phyloP scores from a whole-genome alignment of 1,139 yeast species.

The Suhomyces anneliseae region DNA sequence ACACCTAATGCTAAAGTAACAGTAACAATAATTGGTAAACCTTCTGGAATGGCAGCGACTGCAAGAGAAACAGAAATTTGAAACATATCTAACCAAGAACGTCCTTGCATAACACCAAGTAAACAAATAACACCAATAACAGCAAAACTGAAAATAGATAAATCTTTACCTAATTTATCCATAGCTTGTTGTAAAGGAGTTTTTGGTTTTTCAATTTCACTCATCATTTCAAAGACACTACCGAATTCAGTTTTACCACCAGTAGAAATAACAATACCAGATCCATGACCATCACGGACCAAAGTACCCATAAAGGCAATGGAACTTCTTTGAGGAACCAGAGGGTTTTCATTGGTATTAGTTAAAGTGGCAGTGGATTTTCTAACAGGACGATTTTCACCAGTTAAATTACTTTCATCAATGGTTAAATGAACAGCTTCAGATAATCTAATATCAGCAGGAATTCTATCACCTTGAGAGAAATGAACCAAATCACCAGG shows the following conservation, averaged over 20 bases:
- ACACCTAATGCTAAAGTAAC: slow-evolving; percentile 95
- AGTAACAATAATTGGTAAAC: slow-evolving; percentile 93
- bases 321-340: slow-evolving; percentile 65
- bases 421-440: slow-evolving; percentile 76
- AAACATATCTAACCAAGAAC: slow-evolving; percentile 94
- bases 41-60: slow-evolving; percentile 98
- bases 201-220: slow-evolving; percentile 89
- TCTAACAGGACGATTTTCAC: slow-evolving; percentile 84
- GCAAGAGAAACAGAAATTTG: slow-evolving; percentile 95
- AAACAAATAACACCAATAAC: slow-evolving; percentile 86
- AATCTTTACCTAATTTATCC: slow-evolving; percentile 91
- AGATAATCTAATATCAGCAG: slow-evolving; percentile 84
- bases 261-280: slow-evolving; percentile 91
- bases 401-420: slow-evolving; percentile 92
- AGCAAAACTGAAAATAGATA: slow-evolving; percentile 76
- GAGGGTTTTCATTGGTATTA: slow-evolving; percentile 26
- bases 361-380: slow-evolving; percentile 48
- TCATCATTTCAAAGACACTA: slow-evolving; percentile 85
- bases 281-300: slow-evolving; percentile 90
- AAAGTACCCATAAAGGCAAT: slow-evolving; percentile 96
- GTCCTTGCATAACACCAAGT: slow-evolving; percentile 85
- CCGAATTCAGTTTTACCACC: slow-evolving; percentile 90
- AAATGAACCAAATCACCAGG: slow-evolving; percentile 94
- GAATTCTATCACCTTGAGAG: slow-evolving; percentile 88
- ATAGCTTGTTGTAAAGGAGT: slow-evolving; percentile 92